A percentile compares a stretch with the other conserved stretches of the same genome.
These are phyloP conservation scores for Diaporthe ilicicola DNA, from an alignment of 2,329 filamentous ascomycete genomes.

Conservation along the genomic window DNA sequence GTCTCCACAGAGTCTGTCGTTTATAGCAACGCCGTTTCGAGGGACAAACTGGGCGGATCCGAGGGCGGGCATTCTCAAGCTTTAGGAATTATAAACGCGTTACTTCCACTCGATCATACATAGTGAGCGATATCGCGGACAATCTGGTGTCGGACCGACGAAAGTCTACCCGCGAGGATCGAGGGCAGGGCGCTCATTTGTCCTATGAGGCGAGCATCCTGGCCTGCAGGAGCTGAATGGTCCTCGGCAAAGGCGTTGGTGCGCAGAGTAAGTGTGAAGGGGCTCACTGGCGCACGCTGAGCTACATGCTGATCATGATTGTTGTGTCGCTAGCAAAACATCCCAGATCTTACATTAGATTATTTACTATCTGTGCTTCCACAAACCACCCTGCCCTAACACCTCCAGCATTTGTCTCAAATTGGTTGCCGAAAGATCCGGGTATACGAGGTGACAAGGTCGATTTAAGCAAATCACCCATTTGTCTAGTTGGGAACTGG, in stretches of 20 bases:
- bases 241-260: not conserved
- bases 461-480: too few relatives aligned
- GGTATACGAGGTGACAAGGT: too few relatives aligned
- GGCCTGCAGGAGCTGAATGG: not conserved
- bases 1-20: constrained; percentile 30
- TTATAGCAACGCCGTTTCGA: constrained; percentile 28
- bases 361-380: too few relatives aligned
- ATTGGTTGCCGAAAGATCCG: too few relatives aligned
- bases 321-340: not conserved
- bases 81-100: constrained; percentile 20
- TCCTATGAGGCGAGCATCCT: too few relatives aligned
- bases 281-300: too few relatives aligned
- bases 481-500: too few relatives aligned
- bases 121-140: not conserved
- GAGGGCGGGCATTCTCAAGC: constrained; percentile 14
- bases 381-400: too few relatives aligned
- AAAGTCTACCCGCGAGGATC: not conserved
- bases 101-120: not conserved
- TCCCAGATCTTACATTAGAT: too few relatives aligned
- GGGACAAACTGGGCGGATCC: not conserved
- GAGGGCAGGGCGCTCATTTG: not conserved
- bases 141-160: not conserved
- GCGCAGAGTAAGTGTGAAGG: too few relatives aligned
- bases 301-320: not conserved
- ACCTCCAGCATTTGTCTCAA: too few relatives aligned